Conservation (phyloP, 768 basidiomycete genomes). For the Tulasnella calospora region DNA sequence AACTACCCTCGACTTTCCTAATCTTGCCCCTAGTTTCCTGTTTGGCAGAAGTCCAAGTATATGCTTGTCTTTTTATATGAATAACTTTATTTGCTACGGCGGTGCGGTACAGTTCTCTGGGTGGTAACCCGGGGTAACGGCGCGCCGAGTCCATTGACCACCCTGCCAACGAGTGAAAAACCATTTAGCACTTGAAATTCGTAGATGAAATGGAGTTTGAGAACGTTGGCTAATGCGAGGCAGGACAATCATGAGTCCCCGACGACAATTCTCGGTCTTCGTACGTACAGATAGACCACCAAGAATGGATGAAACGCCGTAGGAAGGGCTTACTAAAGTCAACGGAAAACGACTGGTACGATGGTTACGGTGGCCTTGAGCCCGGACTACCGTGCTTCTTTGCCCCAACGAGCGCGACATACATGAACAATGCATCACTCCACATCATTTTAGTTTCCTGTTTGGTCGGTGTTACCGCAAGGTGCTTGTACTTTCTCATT, state of each 20-base stretch:
- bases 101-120: no score
- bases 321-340: conserved; percentile 36
- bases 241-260: background rate
- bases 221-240: background rate
- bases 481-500: no score
- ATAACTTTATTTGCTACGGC: background rate
- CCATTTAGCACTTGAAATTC: background rate
- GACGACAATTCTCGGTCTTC: background rate
- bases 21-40: no score
- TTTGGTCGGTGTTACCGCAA: no score
- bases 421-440: conserved; percentile 34
- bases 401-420: conserved; percentile 30
- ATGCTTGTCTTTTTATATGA: no score
- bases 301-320: background rate
- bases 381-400: background rate
- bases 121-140: background rate
- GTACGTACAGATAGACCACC: conserved; percentile 30
- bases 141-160: no score
- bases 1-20: no score
- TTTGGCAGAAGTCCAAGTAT: no score
- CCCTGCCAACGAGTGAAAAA: background rate
- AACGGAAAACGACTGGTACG: conserved; percentile 34
- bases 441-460: no score
- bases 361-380: conserved; percentile 33
- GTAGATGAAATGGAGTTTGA: background rate